Conservation (phyloP, 257 asterid species). For the Lavandula angustifolia region DNA sequence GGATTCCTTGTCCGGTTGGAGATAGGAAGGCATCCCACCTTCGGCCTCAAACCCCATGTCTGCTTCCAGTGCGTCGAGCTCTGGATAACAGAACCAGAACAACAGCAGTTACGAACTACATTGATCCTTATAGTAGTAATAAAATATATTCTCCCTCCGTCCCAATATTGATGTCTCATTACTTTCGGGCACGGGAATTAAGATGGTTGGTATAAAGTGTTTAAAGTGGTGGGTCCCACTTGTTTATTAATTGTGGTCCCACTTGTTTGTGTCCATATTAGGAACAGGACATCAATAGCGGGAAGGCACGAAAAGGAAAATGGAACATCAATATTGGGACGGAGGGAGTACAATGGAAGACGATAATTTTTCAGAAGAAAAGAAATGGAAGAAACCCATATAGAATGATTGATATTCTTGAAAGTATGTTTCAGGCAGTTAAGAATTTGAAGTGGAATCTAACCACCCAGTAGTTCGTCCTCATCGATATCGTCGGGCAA, state of each 20-base stretch:
- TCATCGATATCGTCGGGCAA: constrained; percentile 82
- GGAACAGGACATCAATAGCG: no score
- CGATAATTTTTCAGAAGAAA: no score
- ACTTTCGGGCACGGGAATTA: no score
- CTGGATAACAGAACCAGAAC: constrained; percentile 38
- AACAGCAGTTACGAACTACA: neutral
- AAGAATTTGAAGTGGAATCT: constrained; percentile 28
- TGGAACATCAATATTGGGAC: no score
- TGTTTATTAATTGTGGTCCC: no score
- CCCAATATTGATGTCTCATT: no score
- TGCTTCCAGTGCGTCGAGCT: constrained; percentile 85
- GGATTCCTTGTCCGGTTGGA: constrained; percentile 65
- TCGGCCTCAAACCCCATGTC: constrained; percentile 78
- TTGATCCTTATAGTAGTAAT: neutral
- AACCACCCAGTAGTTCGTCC: constrained; percentile 82
- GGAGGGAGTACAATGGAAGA: no score
- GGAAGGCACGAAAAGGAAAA: no score
- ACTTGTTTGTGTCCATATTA: no score
- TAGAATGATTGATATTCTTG: neutral
- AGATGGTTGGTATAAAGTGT: no score
- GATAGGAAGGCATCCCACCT: constrained; percentile 72
- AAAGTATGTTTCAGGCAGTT: neutral
- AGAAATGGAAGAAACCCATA: neutral
- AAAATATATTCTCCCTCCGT: neutral
- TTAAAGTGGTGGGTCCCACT: no score